Conservation (phyloP, 768 basidiomycete genomes). For the Mycena olivaceomarginata region DNA sequence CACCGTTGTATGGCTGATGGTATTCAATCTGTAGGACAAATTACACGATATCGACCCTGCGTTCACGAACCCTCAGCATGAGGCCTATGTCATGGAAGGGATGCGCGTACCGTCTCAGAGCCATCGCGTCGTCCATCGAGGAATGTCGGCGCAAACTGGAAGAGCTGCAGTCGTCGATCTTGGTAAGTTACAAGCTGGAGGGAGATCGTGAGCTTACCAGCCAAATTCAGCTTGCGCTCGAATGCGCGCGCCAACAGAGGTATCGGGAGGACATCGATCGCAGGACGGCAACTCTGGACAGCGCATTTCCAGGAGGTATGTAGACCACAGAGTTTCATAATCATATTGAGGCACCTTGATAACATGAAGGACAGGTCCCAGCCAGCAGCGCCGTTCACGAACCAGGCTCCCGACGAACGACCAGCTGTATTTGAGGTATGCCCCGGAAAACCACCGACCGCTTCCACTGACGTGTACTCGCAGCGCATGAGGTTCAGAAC, state of each 20-base stretch:
- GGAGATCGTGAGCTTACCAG: neutral
- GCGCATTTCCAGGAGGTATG: neutral
- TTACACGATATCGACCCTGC: conserved; percentile 16
- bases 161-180: conserved; percentile 8
- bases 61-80: neutral
- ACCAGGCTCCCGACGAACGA: too few species aligned
- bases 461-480: too few species aligned
- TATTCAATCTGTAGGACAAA: too few species aligned
- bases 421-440: too few species aligned
- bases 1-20: too few species aligned
- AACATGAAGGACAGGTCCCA: neutral
- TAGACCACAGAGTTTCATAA: neutral
- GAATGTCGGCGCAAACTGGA: conserved; percentile 25
- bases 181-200: neutral
- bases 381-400: neutral
- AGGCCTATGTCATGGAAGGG: conserved; percentile 8
- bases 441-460: too few species aligned
- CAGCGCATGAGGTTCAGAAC: too few species aligned
- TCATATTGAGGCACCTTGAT: neutral
- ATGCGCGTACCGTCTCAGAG: neutral
- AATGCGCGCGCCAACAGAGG: conserved; percentile 15
- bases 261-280: conserved; percentile 11
- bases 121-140: conserved; percentile 1
- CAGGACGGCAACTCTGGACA: neutral
- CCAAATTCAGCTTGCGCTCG: conserved; percentile 18